Evolutionary conservation across 2,329 filamentous ascomycete species (phyloP), one percentile per base, ranked within the genome.

Genomic region (Aspergillus pseudoterreus): DNA sequence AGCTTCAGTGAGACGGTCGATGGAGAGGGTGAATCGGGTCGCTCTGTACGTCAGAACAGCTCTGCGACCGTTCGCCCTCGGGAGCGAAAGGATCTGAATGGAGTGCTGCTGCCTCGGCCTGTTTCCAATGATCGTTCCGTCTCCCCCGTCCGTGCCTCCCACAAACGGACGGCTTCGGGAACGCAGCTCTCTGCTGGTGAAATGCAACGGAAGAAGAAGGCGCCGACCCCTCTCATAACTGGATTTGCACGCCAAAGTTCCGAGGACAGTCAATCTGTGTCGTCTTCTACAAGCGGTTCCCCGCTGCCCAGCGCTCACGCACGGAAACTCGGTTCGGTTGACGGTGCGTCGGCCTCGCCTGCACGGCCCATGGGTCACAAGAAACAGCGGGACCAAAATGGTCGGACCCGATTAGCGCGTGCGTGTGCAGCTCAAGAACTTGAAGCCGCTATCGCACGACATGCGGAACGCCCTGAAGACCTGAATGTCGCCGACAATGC

Each of bases 401-500:
- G 94, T 19, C 88, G 95, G 60, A 99, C 94, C 4, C 82, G 87
- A 48, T 78, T 99, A 21, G 91, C 92, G n/a, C 85, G 92, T 58
- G 91, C 92, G 24, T 95, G 91, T 69, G 89, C 92, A 35, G 85
- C 86, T 60, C 90, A 91, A 46, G 90, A 95, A 65, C 82, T 94
- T 50, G 88, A 92, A 1, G 78, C 79, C 9, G 91, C 90, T 14
- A 92, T 88, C 67, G 81, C 83, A 60, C 83, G 88, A 56, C 80
- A 91, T 30, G 77, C 81, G 8, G 89, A 95, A 66, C 83, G 91
- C 17, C 91, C 90, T 0, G 89, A 95, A 56, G 91, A 97, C 69
- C 72, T 97, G 49, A 89, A 99, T 61, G 82, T 92, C 52, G 84
- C 89, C 21, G 94, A 99, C 66, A 95, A 96, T 67, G 94, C 94